Percentiles rank a stretch among this genome's conserved stretches.
Evolutionary conservation across 1,139 yeast species (phyloP).

Genomic region (Saccharomyces uvarum): DNA sequence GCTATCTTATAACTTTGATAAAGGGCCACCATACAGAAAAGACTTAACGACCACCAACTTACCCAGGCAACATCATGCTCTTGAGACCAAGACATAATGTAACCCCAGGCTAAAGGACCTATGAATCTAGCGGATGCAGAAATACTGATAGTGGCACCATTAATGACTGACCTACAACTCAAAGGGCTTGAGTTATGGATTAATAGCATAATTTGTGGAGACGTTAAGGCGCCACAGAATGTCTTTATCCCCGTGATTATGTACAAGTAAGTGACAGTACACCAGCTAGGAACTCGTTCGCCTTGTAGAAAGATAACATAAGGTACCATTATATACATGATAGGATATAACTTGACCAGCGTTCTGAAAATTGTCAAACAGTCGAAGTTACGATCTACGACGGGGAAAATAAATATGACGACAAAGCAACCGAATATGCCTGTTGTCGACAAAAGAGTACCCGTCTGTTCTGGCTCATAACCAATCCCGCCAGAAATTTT

Average conservation of each 20-base stretch:
- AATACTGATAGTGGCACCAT: slow-evolving; percentile 44
- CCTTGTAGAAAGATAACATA: slow-evolving; percentile 40
- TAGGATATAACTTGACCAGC: slow-evolving; percentile 40
- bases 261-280: slow-evolving; percentile 16
- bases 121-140: slow-evolving; percentile 49
- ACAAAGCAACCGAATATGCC: slow-evolving; percentile 51
- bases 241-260: slow-evolving; percentile 31
- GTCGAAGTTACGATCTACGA: slow-evolving; percentile 44
- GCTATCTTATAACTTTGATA: slow-evolving; percentile 22
- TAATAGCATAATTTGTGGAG: slow-evolving; percentile 40
- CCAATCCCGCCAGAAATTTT: slow-evolving; percentile 45
- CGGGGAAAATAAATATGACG: slow-evolving; percentile 47
- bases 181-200: slow-evolving; percentile 44
- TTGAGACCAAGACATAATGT: slow-evolving; percentile 44
- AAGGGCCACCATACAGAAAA: slow-evolving; percentile 33
- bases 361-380: slow-evolving; percentile 41
- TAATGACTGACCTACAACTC: slow-evolving; percentile 44
- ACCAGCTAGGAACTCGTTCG: slow-evolving; percentile 17
- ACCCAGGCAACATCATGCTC: slow-evolving; percentile 39
- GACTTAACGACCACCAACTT: slow-evolving; percentile 44
- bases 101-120: slow-evolving; percentile 57
- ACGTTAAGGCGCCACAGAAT: slow-evolving; percentile 33
- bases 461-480: slow-evolving; percentile 42
- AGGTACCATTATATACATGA: slow-evolving; percentile 45
- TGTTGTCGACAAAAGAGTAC: slow-evolving; percentile 46